Conservation (phyloP, 371 early-diverging fungal genomes). For the Mortierella sp. region DNA sequence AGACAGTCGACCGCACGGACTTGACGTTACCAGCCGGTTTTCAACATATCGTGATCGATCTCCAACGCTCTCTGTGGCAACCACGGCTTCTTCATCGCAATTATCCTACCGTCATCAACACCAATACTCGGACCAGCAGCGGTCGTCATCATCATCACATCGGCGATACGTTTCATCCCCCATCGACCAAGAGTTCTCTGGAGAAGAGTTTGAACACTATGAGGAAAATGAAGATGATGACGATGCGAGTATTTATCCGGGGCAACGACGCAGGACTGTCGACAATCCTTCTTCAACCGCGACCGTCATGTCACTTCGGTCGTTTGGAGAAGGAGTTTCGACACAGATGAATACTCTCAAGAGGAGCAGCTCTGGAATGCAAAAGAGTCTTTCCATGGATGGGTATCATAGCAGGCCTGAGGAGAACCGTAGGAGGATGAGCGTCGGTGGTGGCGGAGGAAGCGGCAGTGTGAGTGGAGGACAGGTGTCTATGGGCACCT, state of each 20-base stretch:
- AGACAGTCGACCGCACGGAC: neutral
- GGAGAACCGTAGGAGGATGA: conserved; percentile 5
- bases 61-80: neutral
- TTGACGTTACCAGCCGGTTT: neutral
- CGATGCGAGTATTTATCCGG: neutral
- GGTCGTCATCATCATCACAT: neutral
- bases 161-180: neutral
- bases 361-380: conserved; percentile 35
- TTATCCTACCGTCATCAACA: neutral
- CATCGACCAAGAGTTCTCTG: neutral
- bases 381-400: conserved; percentile 11
- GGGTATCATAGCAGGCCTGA: neutral
- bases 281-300: neutral
- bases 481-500: neutral
- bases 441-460: neutral
- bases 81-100: neutral
- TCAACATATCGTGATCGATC: neutral
- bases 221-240: neutral
- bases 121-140: neutral
- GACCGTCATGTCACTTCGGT: neutral
- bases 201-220: neutral
- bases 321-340: conserved; percentile 15
- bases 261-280: neutral
- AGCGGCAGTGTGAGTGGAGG: neutral
- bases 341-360: conserved; percentile 21